Evolutionary conservation across 345 rosid species (phyloP).

Genomic region (Excoecaria agallocha): DNA sequence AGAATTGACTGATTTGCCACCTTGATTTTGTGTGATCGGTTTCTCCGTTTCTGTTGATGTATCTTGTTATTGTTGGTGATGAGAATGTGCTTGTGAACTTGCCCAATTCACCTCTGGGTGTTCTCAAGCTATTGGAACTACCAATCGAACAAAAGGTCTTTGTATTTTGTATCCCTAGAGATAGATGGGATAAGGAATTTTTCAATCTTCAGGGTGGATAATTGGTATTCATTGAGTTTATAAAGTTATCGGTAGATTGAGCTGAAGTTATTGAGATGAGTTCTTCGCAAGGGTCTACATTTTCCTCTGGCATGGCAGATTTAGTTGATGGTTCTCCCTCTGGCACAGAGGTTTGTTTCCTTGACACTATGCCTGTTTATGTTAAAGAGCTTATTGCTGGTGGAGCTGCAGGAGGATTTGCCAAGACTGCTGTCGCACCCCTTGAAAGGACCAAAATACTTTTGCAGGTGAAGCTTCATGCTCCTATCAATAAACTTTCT

Average conservation of each 20-base stretch:
- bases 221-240: slow-evolving; percentile 16
- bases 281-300: slow-evolving; percentile 72
- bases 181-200: slow-evolving; percentile 86
- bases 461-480: slow-evolving; percentile 58
- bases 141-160: slow-evolving; percentile 32
- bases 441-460: slow-evolving; percentile 86
- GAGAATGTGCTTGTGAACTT: slow-evolving; percentile 61
- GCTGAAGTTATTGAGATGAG: slow-evolving; percentile 39
- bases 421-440: slow-evolving; percentile 91
- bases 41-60: slow-evolving; percentile 55
- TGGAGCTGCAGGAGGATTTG: slow-evolving; percentile 91
- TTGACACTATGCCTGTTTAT: slow-evolving; percentile 72
- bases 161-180: slow-evolving; percentile 55
- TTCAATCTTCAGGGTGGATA: slow-evolving; percentile 59
- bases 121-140: slow-evolving; percentile 55
- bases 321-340: slow-evolving; percentile 60
- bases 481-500: neutral
- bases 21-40: slow-evolving; percentile 25
- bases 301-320: slow-evolving; percentile 56
- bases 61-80: slow-evolving; percentile 46
- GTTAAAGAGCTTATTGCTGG: slow-evolving; percentile 91
- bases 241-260: slow-evolving; percentile 13
- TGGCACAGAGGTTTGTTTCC: slow-evolving; percentile 30
- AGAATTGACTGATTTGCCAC: slow-evolving; percentile 28
- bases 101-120: slow-evolving; percentile 46